Conservation (phyloP, 202 grass and related monocot genomes). For the Panicum virgatum region DNA sequence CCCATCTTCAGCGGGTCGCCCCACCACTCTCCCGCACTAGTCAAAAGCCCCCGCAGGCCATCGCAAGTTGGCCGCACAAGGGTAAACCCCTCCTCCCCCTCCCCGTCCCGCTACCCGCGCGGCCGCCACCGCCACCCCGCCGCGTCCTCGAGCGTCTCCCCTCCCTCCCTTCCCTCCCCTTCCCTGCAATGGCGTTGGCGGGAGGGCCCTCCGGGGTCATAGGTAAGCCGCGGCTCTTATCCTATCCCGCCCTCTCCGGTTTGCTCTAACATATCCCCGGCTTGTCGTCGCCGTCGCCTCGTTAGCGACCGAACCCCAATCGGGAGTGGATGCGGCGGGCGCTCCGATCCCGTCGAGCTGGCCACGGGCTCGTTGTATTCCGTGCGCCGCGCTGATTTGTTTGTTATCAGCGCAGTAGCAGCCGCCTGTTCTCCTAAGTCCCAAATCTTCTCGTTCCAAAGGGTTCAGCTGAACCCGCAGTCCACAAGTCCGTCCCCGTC, state of each 20-base stretch:
- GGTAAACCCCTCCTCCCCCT: neutral
- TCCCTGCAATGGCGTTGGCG: neutral
- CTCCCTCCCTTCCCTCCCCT: neutral
- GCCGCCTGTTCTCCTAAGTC: neutral
- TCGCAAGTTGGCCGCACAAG: neutral
- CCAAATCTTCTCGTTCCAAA: neutral
- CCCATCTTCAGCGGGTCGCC: neutral
- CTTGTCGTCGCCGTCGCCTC: neutral
- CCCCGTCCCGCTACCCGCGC: neutral
- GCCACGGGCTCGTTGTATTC: neutral
- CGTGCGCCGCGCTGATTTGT: neutral
- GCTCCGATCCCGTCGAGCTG: neutral
- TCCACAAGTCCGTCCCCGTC: neutral
- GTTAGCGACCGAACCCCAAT: neutral
- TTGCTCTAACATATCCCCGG: neutral
- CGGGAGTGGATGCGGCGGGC: neutral
- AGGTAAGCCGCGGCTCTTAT: neutral
- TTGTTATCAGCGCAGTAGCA: neutral
- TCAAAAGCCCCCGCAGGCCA: neutral
- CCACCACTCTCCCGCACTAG: neutral
- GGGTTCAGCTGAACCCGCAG: neutral
- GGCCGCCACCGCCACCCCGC: neutral
- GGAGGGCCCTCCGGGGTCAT: neutral
- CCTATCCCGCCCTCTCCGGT: neutral
- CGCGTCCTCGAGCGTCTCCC: neutral